Evolutionary conservation across 108 stramenopile genomes (phyloP), one percentile per base, ranked within the genome.

Genomic region (Cylindrotheca fusiformis): DNA sequence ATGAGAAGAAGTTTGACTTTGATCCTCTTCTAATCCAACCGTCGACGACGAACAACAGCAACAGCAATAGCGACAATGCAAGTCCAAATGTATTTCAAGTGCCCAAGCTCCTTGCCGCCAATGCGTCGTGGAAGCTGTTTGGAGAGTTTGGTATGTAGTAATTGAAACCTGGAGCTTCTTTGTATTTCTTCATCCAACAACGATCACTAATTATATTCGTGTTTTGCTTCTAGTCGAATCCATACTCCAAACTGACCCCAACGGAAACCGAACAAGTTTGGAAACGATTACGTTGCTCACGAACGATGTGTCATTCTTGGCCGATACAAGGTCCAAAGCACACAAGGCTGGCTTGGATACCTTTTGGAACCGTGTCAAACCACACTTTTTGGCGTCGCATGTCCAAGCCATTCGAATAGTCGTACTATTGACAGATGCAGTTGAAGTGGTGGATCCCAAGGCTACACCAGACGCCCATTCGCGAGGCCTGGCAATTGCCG

Each of bases 201-300:
- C n/a, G n/a, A n/a, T n/a, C n/a, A n/a, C n/a, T n/a, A n/a, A n/a
- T n/a, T n/a, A n/a, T n/a, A n/a, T n/a, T n/a, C n/a, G n/a, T n/a
- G n/a, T n/a, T n/a, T n/a, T n/a, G n/a, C n/a, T n/a, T n/a, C n/a
- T n/a, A n/a, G n/a, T n/a, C n/a, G n/a, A n/a, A n/a, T n/a, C n/a
- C n/a, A n/a, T n/a, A n/a, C n/a, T n/a, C n/a, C n/a, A n/a, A n/a
- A n/a, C n/a, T n/a, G n/a, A n/a, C n/a, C n/a, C n/a, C n/a, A n/a
- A n/a, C n/a, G n/a, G n/a, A n/a, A n/a, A n/a, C n/a, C n/a, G n/a
- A n/a, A n/a, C n/a, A n/a, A n/a, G n/a, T n/a, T n/a, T n/a, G n/a
- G n/a, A n/a, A n/a, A n/a, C n/a, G n/a, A n/a, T 69, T 2, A 68
- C 67, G 1, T 45, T 75, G 8, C 22, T 77, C 22, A 77, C 76